A percentile compares a stretch with the other conserved stretches of the same genome.
Evolutionary conservation across 768 basidiomycete species (phyloP).

Genomic region (Punctularia strigosozonata): DNA sequence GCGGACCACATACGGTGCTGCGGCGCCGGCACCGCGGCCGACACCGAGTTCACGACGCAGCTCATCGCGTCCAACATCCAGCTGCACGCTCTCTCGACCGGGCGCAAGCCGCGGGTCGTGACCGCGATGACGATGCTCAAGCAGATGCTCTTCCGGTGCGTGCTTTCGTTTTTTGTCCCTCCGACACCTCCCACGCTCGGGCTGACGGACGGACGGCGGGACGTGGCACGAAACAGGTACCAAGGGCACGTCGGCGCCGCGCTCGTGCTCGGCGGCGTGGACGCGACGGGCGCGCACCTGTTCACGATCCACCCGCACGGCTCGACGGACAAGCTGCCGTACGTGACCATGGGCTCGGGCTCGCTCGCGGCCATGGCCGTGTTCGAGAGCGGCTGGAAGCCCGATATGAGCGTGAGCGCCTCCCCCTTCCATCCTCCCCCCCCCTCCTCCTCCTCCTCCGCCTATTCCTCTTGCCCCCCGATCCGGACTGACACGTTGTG

Average conservation of each 20-base stretch:
- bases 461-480: background rate
- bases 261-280: slow-evolving; percentile 94
- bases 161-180: no score
- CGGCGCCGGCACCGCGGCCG: slow-evolving; percentile 98
- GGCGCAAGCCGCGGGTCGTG: slow-evolving; percentile 85
- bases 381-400: slow-evolving; percentile 79
- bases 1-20: slow-evolving; percentile 94
- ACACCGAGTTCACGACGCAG: slow-evolving; percentile 91
- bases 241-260: slow-evolving; percentile 94
- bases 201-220: background rate
- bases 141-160: slow-evolving; percentile 85
- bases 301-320: slow-evolving; percentile 96
- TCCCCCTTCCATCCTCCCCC: background rate
- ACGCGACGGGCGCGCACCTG: slow-evolving; percentile 84
- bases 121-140: slow-evolving; percentile 99
- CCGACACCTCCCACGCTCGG: background rate
- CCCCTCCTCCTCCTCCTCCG: background rate
- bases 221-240: slow-evolving; percentile 36
- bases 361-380: slow-evolving; percentile 97
- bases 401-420: slow-evolving; percentile 62
- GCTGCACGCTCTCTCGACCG: slow-evolving; percentile 82
- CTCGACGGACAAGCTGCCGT: slow-evolving; percentile 96
- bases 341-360: slow-evolving; percentile 98
- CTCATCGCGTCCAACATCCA: slow-evolving; percentile 95
- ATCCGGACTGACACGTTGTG: background rate